A percentile compares a stretch with the other conserved stretches of the same genome.
These are phyloP conservation scores for Fusarium austroafricanum DNA, from an alignment of 2,329 filamentous ascomycete species.

Conservation along the genomic window DNA sequence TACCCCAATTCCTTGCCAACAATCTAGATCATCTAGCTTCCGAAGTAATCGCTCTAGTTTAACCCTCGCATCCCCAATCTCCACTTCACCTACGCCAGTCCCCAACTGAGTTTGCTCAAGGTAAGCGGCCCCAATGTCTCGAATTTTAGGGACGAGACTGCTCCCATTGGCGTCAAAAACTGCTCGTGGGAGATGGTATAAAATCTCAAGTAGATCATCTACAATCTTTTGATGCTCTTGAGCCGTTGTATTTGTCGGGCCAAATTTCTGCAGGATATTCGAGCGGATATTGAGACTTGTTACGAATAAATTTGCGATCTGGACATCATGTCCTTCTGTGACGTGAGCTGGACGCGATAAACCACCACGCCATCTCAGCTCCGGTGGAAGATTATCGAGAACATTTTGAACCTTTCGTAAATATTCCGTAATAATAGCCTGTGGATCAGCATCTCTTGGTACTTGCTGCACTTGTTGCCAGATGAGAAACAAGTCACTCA, in stretches of 20 bases:
- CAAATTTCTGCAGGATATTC: conserved; percentile 51
- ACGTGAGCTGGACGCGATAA: conserved; percentile 46
- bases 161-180: conserved; percentile 51
- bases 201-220: conserved; percentile 52
- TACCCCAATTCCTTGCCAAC: conserved; percentile 45
- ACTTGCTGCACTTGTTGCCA: conserved; percentile 49
- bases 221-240: conserved; percentile 49
- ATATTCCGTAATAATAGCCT: conserved; percentile 13
- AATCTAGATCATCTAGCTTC: conserved; percentile 50
- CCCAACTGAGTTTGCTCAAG: conserved; percentile 46
- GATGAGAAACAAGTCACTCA: conserved; percentile 50
- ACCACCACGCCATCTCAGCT: conserved; percentile 53
- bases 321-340: conserved; percentile 52
- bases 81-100: conserved; percentile 4
- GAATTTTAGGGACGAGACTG: conserved; percentile 52
- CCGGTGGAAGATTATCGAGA: conserved; percentile 49
- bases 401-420: conserved; percentile 45
- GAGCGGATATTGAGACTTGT: conserved; percentile 53
- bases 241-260: conserved; percentile 20
- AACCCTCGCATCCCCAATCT: conserved; percentile 22
- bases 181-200: conserved; percentile 50
- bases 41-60: conserved; percentile 47
- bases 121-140: conserved; percentile 53
- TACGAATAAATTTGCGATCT: conserved; percentile 53
- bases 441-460: conserved; percentile 10